These are phyloP conservation scores for Yueomyces sinensis DNA, from an alignment of 805 yeast species.

Conservation along the genomic window DNA sequence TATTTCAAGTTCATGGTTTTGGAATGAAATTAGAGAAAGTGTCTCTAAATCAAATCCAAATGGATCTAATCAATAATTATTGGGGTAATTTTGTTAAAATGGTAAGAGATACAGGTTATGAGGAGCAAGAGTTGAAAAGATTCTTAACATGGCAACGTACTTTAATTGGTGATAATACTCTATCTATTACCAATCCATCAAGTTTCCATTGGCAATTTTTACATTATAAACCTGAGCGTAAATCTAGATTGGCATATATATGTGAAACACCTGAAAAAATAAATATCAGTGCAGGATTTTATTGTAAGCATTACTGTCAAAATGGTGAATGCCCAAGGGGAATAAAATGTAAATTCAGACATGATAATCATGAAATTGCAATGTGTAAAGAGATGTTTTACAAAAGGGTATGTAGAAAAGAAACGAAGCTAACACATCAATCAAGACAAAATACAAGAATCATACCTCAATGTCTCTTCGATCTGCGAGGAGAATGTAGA, in stretches of 20 bases:
- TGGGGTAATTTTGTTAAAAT: neutral
- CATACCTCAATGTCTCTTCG: slow-evolving; percentile 2
- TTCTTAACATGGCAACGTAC: neutral
- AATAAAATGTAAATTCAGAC: slow-evolving; percentile 3
- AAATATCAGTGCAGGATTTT: neutral
- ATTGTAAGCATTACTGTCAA: slow-evolving; percentile 3
- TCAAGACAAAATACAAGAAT: slow-evolving; percentile 1
- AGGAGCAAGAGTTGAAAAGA: neutral
- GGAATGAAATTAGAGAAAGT: neutral
- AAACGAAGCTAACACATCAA: slow-evolving; percentile 3
- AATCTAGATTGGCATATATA: no score
- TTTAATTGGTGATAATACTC: neutral
- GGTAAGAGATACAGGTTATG: neutral
- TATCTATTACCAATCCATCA: no score
- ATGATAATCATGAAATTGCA: slow-evolving; percentile 3
- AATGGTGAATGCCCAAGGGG: slow-evolving; percentile 4
- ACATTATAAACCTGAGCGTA: no score
- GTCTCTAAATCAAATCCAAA: neutral
- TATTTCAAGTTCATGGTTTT: no score
- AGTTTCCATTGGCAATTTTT: no score
- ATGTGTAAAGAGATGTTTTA: slow-evolving; percentile 1
- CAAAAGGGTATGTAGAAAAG: slow-evolving; percentile 1
- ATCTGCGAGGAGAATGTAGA: slow-evolving; percentile 1
- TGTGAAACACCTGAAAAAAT: no score
- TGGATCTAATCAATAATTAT: no score